Evolutionary conservation across 208 protist species (phyloP).

Genomic region (Trypanosomatidae sp.): DNA sequence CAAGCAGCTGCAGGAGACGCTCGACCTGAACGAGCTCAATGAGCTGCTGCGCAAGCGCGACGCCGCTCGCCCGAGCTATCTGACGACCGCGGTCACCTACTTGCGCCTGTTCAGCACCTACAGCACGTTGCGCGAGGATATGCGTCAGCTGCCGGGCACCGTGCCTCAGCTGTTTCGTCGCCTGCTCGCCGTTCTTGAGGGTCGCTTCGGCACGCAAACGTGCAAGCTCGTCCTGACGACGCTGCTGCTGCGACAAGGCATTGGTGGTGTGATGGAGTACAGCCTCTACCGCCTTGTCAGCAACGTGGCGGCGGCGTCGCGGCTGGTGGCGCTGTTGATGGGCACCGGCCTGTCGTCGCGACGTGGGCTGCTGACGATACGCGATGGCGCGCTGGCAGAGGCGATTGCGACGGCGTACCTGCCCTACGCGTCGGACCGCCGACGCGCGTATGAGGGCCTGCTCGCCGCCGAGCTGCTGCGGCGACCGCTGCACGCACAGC

Average conservation of each 20-base stretch:
- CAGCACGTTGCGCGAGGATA: conserved; percentile 59
- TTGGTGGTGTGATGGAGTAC: conserved; percentile 69
- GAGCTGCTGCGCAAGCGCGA: conserved; percentile 58
- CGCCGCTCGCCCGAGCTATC: conserved; percentile 40
- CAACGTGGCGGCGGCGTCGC: conserved; percentile 51
- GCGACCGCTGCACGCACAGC: conserved; percentile 11
- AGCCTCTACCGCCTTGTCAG: conserved; percentile 65
- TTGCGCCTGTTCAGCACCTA: conserved; percentile 75
- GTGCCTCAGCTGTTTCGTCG: conserved; percentile 27
- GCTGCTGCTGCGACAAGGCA: conserved; percentile 29
- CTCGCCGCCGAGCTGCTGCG: conserved; percentile 54
- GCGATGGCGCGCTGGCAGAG: conserved; percentile 28
- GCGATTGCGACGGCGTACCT: conserved; percentile 39
- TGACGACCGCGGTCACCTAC: conserved; percentile 55
- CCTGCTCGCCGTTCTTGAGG: conserved; percentile 38
- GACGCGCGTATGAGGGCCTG: conserved; percentile 25
- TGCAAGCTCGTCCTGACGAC: conserved; percentile 46
- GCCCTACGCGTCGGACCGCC: conserved; percentile 17
- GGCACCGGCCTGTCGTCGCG: conserved; percentile 40
- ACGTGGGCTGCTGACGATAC: conserved; percentile 21
- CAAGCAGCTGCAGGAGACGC: conserved; percentile 64
- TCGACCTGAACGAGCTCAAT: conserved; percentile 50
- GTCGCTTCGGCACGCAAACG: conserved; percentile 23
- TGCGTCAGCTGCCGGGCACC: conserved; percentile 42
- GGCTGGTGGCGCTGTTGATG: conserved; percentile 53